Base-by-base conservation (phyloP, 2,329 filamentous ascomycete species). In the Dothidotthia symphoricarpi region DNA sequence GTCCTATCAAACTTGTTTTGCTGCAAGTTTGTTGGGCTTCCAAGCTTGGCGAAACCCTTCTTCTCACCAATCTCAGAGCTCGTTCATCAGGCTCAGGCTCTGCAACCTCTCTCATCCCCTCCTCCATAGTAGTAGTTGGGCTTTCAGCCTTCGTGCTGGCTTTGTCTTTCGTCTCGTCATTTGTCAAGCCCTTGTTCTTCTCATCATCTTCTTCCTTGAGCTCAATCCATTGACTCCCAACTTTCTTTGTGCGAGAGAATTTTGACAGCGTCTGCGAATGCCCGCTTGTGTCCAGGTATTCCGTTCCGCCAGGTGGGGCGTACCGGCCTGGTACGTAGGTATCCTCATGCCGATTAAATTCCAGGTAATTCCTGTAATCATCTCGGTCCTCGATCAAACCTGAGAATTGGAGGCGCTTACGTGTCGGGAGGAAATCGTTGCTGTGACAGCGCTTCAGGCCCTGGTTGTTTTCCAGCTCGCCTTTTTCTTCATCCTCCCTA, bases 201-300 rank as follows among this genome's bases (percentile, higher is more conserved):
- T 43, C 38, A 10, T 51, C 47, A 16, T 51, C 44, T 22, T 50
- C 46, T 25, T 43, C 41, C 17, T 39, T 31, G 13, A 57, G 36
- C 16, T 59, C 48, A 14, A 61, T 43, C 41, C 57, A 61, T 12
- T 28, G 42, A 6, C 41, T 43, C 13, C 53, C 50, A 7, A 47
- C 32, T 35, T 53, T 59, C 35, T 42, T 60, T 26, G 49, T 31
- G 4, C 59, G 49, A 7, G 53, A 53, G 19, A 62, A 64, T 16
- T 53, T 55, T 6, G 43, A 31, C n/a, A 49, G 52, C 6, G 44
- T 43, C 17, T 46, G 34, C 3, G 39, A 40, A 13, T 30, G 39
- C 1, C 61, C 61, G 24, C 57, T 62, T 2, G 59, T 61, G 31
- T 64, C 61, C 13, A 60, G 38, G 24, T 49, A 60, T 29, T 57